These are phyloP conservation scores for Teratosphaeria viscida DNA, from an alignment of 2,329 filamentous ascomycete species.

Conservation along the genomic window DNA sequence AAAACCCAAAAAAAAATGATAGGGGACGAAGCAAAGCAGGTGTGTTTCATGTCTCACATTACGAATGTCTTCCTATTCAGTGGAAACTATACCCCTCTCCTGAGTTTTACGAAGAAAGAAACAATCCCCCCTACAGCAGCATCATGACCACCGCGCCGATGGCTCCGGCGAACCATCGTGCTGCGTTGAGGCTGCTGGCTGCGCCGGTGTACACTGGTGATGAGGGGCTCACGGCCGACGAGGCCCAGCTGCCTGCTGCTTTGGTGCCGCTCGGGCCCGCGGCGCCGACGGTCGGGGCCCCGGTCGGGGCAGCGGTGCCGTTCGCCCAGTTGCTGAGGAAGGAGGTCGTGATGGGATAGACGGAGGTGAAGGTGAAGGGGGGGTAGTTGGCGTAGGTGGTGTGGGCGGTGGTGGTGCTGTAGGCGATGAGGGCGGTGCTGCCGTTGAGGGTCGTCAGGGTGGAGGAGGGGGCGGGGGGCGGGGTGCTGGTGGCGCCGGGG, in stretches of 20 bases:
- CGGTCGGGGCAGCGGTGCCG: neutral
- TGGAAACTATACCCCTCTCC: neutral
- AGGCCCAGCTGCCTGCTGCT: neutral
- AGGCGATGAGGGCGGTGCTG: conserved; percentile 3
- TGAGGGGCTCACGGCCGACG: neutral
- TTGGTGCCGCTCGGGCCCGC: neutral
- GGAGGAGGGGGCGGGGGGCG: neutral
- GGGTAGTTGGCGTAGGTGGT: conserved; percentile 5
- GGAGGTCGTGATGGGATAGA: conserved; percentile 1
- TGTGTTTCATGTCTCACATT: neutral
- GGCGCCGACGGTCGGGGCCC: neutral
- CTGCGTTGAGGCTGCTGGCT: neutral
- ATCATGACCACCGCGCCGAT: neutral
- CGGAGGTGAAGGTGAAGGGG: conserved; percentile 1
- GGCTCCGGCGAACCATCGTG: neutral
- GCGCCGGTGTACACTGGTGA: neutral
- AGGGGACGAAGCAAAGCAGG: too few species aligned
- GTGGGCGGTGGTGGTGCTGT: conserved; percentile 1
- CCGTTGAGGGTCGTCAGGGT: conserved; percentile 4
- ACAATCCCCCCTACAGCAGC: neutral
- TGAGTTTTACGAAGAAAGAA: neutral
- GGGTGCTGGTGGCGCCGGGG: neutral
- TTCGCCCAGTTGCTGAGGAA: neutral
- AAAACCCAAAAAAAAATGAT: too few species aligned
- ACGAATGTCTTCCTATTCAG: neutral